Evolutionary conservation across 2,329 filamentous ascomycete genomes (phyloP).

Genomic region (Fusarium pseudoanthophilum): DNA sequence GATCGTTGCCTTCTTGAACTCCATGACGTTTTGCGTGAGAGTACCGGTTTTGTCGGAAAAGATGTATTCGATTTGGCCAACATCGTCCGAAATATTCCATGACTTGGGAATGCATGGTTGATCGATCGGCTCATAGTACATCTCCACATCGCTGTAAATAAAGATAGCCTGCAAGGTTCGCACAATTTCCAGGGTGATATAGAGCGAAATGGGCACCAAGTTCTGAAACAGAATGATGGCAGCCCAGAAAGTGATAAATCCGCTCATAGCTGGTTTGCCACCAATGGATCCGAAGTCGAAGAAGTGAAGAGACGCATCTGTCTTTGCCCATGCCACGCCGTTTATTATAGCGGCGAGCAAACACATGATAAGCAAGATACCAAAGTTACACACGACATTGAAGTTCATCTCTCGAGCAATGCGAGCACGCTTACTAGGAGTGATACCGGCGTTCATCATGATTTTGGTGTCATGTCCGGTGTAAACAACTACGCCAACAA

Average conservation of each 20-base stretch:
- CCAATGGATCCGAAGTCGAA: constrained; percentile 91
- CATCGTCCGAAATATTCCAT: constrained; percentile 98
- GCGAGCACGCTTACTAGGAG: constrained; percentile 90
- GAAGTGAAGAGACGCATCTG: constrained; percentile 77
- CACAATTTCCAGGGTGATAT: constrained; percentile 96
- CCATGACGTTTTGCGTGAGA: constrained; percentile 97
- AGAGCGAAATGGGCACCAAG: constrained; percentile 96
- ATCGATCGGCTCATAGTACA: constrained; percentile 97
- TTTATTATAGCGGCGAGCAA: constrained; percentile 85
- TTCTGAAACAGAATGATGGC: constrained; percentile 97
- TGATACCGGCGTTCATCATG: constrained; percentile 98
- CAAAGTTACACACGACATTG: constrained; percentile 97
- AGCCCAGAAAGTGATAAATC: constrained; percentile 97
- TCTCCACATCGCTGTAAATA: constrained; percentile 94
- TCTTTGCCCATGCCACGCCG: constrained; percentile 81
- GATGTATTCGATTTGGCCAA: constrained; percentile 98
- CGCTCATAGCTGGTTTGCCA: constrained; percentile 77
- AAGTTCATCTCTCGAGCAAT: constrained; percentile 95
- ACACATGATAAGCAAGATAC: constrained; percentile 90
- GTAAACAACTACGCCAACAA: constrained; percentile 90
- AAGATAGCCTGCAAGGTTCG: constrained; percentile 93
- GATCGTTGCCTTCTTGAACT: constrained; percentile 98
- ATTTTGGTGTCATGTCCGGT: constrained; percentile 98
- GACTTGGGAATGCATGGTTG: constrained; percentile 97
- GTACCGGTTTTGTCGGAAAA: constrained; percentile 99